Base-by-base conservation (phyloP, 1,284 basidiomycete species). In the Farysia itapuensis region DNA sequence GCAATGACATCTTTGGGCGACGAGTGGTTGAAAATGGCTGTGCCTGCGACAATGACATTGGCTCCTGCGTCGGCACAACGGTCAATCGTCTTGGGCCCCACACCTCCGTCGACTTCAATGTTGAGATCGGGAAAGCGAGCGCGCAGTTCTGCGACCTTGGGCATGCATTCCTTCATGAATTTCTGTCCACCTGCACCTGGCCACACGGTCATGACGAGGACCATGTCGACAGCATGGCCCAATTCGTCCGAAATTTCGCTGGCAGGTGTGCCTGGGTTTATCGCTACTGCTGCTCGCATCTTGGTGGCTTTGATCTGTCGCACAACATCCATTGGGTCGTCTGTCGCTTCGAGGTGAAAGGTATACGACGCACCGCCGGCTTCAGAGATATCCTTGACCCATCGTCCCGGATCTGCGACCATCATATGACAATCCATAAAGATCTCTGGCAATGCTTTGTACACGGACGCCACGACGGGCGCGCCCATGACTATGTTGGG, bases 371-470 rank as follows among this genome's bases (percentile, higher is more conserved):
- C 83, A 34, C 95, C 95, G 25, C 95, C 95, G 13, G 95, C 95
- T 64, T 90, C 85, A 16, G 94, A 91, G 53, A 98, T 89, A 72
- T 94, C 92, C 64, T 91, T 82, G 28, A 99, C 89, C 95, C 95
- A 98, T 88, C 96, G 71, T 1, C 88, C 88, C 2, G 95, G 95
- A 54, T 97, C 82, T 0, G 92, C 79, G 14, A 99, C 95, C 95
- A 99, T 99, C 95, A 98, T 98, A 80, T 99, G 95, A 79, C 93
- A 97, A 79, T 99, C 95, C 94, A 99, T 98, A 80, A 93, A 98
- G 65, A 96, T 94, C 45, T 86, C 88, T 5, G 93, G 92, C 16
- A 97, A 84, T 35, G 86, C 84, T 79, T 93, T 92, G 43, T 84
- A 81, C n/a, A 99, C 87, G 61, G 86, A 90, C 16, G 86, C 81